Evolutionary conservation across 495 filamentous ascomycete genomes (phyloP).

Genomic region (Penicillium canescens): DNA sequence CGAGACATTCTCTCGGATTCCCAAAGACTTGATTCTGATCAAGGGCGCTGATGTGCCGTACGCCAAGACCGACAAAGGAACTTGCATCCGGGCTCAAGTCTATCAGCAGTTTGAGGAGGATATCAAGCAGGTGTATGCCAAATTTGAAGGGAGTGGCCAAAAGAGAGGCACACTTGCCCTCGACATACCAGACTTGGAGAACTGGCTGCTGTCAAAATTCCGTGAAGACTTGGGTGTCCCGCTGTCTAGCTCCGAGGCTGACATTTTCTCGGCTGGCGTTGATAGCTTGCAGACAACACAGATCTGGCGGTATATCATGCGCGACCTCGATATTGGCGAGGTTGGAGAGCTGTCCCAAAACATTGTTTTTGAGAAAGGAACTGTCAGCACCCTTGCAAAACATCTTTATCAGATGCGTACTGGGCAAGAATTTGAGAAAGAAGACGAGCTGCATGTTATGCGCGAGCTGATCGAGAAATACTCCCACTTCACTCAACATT

Average conservation of each 20-base stretch:
- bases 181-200: slow-evolving; percentile 21
- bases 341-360: slow-evolving; percentile 40
- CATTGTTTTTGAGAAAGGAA: slow-evolving; percentile 49
- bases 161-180: slow-evolving; percentile 19
- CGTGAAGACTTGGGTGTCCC: slow-evolving; percentile 22
- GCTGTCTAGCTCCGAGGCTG: slow-evolving; percentile 32
- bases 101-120: slow-evolving; percentile 49
- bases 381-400: slow-evolving; percentile 33
- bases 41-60: slow-evolving; percentile 47
- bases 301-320: slow-evolving; percentile 43
- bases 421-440: slow-evolving; percentile 19
- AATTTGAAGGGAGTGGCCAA: slow-evolving; percentile 23
- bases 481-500: slow-evolving; percentile 36
- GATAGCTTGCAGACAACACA: slow-evolving; percentile 55
- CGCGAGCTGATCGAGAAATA: slow-evolving; percentile 41
- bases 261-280: slow-evolving; percentile 56
- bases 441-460: slow-evolving; percentile 33
- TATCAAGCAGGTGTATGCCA: slow-evolving; percentile 48
- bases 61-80: slow-evolving; percentile 56
- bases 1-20: slow-evolving; percentile 54
- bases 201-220: slow-evolving; percentile 28
- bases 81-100: slow-evolving; percentile 54
- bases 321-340: slow-evolving; percentile 29
- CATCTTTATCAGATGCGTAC: slow-evolving; percentile 26
- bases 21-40: slow-evolving; percentile 51